Conservation (phyloP, 768 basidiomycete genomes). For the Termitomyces sp. region DNA sequence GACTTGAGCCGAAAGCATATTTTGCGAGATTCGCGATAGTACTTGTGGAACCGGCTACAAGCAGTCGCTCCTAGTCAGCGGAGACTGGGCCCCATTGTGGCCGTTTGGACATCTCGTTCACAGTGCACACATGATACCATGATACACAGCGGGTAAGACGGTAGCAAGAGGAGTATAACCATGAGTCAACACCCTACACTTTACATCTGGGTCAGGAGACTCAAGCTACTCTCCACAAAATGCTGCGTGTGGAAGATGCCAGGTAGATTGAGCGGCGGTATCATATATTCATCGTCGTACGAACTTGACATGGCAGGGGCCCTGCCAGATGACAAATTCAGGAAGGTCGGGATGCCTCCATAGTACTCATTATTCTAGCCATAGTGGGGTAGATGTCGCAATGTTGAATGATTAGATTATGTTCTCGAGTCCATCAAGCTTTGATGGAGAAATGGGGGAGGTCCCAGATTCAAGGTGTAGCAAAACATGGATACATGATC, state of each 20-base stretch:
- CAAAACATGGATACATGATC: not conserved
- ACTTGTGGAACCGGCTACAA: too few species aligned
- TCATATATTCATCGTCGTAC: not conserved
- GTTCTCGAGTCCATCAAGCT: not conserved
- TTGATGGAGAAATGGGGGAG: not conserved
- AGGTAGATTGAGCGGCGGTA: not conserved
- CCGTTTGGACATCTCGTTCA: not conserved
- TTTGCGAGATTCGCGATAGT: not conserved
- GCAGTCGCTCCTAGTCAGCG: not conserved
- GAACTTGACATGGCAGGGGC: not conserved
- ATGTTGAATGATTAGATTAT: not conserved
- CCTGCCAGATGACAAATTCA: not conserved
- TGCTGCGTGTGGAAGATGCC: not conserved
- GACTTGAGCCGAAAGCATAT: not conserved
- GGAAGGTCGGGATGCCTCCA: not conserved
- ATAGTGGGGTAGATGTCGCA: not conserved
- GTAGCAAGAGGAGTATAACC: not conserved
- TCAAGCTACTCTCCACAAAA: not conserved
- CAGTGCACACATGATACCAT: too few species aligned
- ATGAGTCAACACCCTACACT: not conserved
- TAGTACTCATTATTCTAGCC: not conserved
- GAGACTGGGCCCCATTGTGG: not conserved
- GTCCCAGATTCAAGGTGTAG: not conserved
- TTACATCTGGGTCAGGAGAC: not conserved
- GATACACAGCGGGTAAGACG: too few species aligned